Base-by-base conservation (phyloP, 805 yeast genomes). In the Wickerhamiella shivajii region DNA sequence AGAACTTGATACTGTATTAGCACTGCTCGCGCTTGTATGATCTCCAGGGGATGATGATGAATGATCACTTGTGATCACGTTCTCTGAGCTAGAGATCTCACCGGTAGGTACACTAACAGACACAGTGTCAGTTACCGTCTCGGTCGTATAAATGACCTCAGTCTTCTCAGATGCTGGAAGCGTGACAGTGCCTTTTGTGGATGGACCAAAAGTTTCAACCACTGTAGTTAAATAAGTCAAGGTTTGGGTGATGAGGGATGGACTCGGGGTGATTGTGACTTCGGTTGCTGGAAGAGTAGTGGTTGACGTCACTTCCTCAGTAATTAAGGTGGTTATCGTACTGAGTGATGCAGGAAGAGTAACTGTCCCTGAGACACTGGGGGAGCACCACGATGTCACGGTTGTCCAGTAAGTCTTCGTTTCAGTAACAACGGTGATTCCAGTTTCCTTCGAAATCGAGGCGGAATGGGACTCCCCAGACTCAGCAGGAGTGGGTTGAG, bases 341-440 rank as follows among this genome's bases (percentile, higher is more conserved):
- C 24, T 31, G 5, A 15, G 6, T 9, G 34, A 31, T 11, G 24
- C 34, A 18, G 34, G 34, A 8, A 31, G 19, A 12, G 34, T 31
- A 10, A 31, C 19, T 9, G 34, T 31, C n/a, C 24, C 29, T 3
- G 29, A 24, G 24, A 18, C 27, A 14, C 19, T 18, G 14, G 34
- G 29, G 13, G 34, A 24, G 17, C 24, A 24, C 13, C 6, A 15
- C 7, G 24, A 5, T 2, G 29, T 31, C 16, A 15, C 21, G 4
- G 24, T 19, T 13, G 29, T 12, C 15, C 10, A 15, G 10, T 11
- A 24, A 3, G 34, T 31, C 9, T 18, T 12, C 7, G 29, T 24
- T 14, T 24, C 16, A 3, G 27, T 19, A 11, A 26, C 26, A 20
- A 27, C 23, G 13, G 35, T 32, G 7, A 27, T 32, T 8, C 7